Evolutionary conservation across 2,329 filamentous ascomycete genomes (phyloP), one percentile per base, ranked within the genome.

Genomic region (Pseudogymnoascus sp.): DNA sequence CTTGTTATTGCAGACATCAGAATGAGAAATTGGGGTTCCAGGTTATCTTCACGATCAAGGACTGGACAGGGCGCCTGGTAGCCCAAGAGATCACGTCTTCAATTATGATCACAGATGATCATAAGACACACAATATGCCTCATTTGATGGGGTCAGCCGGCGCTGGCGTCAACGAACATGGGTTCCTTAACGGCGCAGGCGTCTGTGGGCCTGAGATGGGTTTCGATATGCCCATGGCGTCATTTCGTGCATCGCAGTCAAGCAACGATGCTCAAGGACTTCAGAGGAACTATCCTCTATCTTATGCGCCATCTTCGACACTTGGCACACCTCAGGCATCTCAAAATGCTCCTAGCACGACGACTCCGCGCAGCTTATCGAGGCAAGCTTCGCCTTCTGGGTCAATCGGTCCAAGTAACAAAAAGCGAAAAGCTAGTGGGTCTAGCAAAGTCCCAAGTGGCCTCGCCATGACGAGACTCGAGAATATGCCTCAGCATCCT

Each of bases 51-150:
- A 97, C 93, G 1, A 81, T 99, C 70, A 96, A 92, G 71, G 90
- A 97, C 74, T 84, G 84, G 70, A 78, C 84, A 65, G 89, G 87
- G 68, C 85, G 85, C 47, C 77, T 96, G 33, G 78, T 97, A 44
- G 89, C 91, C 5, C 93, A 99, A 74, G 85, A 86, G 60, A 87
- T 96, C 66, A 91, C 90, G 17, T 86, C 88, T 61, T 89, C 91
- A 0, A 96, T 97, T 66, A 93, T 97, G 83, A 97, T 97, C 65
- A 97, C 94, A 1, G 93, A 99, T 72, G 93, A 99, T 70, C 93
- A 97, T 78, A 97, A 97, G 77, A 96, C 91, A 6, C 88, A 90
- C 68, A 73, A 75, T 62, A 73, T 79, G 59, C 74, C 79, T 59
- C 35, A 15, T 17, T 17, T 26, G 21, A 72, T 44, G 66, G 37